Percentiles rank a stretch among this genome's conserved stretches.
Conservation (phyloP, 2,329 filamentous ascomycete genomes). For the Hypoxylon sp. region DNA sequence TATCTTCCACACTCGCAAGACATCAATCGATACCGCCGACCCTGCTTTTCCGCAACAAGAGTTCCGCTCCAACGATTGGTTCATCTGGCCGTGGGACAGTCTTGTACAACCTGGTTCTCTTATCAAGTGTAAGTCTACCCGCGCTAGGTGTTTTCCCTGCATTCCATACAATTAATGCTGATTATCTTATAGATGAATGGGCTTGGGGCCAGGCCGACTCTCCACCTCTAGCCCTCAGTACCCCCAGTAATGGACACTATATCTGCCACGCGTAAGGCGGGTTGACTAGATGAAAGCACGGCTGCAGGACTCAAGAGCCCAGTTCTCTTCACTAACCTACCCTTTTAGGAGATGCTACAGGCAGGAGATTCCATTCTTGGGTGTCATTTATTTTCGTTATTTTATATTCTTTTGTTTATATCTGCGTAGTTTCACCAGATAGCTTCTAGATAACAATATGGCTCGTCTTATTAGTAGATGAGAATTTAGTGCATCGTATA, state of each 20-base stretch:
- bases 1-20: constrained; percentile 29
- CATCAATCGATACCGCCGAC: constrained; percentile 26
- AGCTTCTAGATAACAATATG: too few relatives aligned
- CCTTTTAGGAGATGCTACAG: background rate
- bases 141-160: background rate
- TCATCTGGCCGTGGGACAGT: constrained; percentile 30
- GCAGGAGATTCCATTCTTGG: too few relatives aligned
- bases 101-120: constrained; percentile 19
- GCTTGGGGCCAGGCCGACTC: constrained; percentile 25
- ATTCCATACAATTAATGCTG: background rate
- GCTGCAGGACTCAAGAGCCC: background rate
- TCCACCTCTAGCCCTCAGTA: constrained; percentile 24
- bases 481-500: too few relatives aligned
- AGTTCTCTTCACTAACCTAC: background rate
- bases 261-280: constrained; percentile 10
- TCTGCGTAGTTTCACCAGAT: too few relatives aligned
- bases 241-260: constrained; percentile 17
- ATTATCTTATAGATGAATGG: constrained; percentile 10
- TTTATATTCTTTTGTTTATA: too few relatives aligned
- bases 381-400: too few relatives aligned
- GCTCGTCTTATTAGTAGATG: too few relatives aligned
- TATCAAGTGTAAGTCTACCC: constrained; percentile 17
- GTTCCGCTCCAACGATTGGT: constrained; percentile 32
- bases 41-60: constrained; percentile 15
- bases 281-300: background rate